Evolutionary conservation across 2,329 filamentous ascomycete species (phyloP), one percentile per base, ranked within the genome.

Genomic region (Trichophyton benhamiae): DNA sequence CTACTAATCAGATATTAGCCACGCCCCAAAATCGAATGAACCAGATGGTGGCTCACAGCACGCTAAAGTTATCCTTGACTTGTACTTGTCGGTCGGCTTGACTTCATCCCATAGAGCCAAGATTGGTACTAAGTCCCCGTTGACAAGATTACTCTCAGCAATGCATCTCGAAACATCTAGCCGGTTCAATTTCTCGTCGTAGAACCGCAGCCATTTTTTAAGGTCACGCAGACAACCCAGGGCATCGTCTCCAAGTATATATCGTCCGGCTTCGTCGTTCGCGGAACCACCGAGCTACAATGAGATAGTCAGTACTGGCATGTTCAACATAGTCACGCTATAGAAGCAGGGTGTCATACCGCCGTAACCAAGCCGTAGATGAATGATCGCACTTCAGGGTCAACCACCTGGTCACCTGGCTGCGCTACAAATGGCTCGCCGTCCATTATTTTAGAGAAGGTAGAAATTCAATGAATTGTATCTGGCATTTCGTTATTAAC

Each of bases 131-230:
- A 99, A 76, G 74, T 99, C 94, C 58, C 89, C 89, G 70, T 87
- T 87, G 61, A 97, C 83, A n/a, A 99, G 75, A 70, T 96, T 96
- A 52, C 91, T 88, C 74, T 97, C 91, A 70, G 90, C 87, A 67
- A 97, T 80, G 72, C 91, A 96, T 75, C 94, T 83, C 64, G 92
- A 91, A 63, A 99, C 94, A 71, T 99, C 94, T 80, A 95, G 87
- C 66, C 92, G 87, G 72, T 96, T 95, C 66, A 87, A 85, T 72
- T 95, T 95, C 72, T 95, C 89, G 73, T 96, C 91, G 79, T 94
- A 94, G 65, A 96, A 84, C 67, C 90, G 91, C 67, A 99, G 82
- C 94, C 94, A 99, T 83, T 87, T 87, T 71, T 94, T 92, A 60
- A 99, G 81, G 75, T 99, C 94, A 65, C 92, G 91, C 62, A 99